phyloP scores from a whole-genome alignment of 2,329 filamentous ascomycete species.

The Ampelomyces quisqualis region DNA sequence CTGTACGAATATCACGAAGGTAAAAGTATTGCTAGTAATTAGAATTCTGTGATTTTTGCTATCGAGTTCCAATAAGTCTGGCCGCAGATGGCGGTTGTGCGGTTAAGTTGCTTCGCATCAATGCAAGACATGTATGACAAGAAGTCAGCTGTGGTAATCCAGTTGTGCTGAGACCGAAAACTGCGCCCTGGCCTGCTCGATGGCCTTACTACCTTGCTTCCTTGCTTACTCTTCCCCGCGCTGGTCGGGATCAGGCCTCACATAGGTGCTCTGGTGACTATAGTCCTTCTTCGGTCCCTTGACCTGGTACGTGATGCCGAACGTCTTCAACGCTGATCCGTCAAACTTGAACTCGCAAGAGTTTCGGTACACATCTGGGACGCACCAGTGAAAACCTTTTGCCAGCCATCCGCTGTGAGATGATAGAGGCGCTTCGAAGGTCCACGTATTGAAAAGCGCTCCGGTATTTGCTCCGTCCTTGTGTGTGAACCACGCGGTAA shows the following conservation, averaged over 20 bases:
- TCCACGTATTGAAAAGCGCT: constrained; percentile 74
- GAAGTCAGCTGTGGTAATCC: too few relatives aligned
- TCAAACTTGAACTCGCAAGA: constrained; percentile 63
- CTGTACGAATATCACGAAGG: too few relatives aligned
- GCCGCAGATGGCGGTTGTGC: too few relatives aligned
- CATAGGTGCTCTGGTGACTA: constrained; percentile 44
- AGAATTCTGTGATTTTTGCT: too few relatives aligned
- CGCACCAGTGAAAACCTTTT: constrained; percentile 68
- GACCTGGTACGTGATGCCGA: constrained; percentile 61
- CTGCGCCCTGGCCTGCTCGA: too few relatives aligned
- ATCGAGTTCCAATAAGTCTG: too few relatives aligned
- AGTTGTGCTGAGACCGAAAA: too few relatives aligned
- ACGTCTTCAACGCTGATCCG: constrained; percentile 25
- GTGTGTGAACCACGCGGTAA: constrained; percentile 74
- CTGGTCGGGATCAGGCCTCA: constrained; percentile 11
- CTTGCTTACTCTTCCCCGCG: too few relatives aligned
- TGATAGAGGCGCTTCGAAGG: constrained; percentile 52
- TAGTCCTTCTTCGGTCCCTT: constrained; percentile 75
- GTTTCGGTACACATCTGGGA: constrained; percentile 70
- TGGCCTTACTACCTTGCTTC: too few relatives aligned
- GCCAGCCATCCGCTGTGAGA: constrained; percentile 55
- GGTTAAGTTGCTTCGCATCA: too few relatives aligned
- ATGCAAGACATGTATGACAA: too few relatives aligned
- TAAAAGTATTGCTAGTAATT: too few relatives aligned
- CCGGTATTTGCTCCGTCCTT: constrained; percentile 70